Base-by-base conservation (phyloP, 345 rosid genomes). In the Brassica nigra region DNA sequence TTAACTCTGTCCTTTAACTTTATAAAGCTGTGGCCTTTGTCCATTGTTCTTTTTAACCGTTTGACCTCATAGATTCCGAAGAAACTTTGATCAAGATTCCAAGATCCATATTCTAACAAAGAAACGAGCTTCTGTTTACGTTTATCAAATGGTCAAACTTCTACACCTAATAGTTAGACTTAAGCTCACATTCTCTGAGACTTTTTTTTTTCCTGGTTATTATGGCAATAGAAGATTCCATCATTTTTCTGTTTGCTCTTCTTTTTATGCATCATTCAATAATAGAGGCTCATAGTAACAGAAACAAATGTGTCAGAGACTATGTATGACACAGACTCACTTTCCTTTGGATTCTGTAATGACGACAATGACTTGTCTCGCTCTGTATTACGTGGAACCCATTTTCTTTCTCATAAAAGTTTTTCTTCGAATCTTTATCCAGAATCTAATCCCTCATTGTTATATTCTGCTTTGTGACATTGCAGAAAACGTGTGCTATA, bases 401-500 rank as follows among this genome's bases (percentile, higher is more conserved):
- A 64, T 69, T 27, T 55, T 20, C 73, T 57, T 29, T 27, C 67
- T 39, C 14, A 63, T 12, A 47, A 49, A 29, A 54, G 55, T 66
- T 28, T 70, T 2, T 5, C 11, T 49, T 71, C 58, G 54, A 64
- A 30, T 33, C 57, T 70, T n/a, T 12, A 11, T 44, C 12, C 11
- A 39, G 37, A 73, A 27, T 68, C 33, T 62, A 28, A 52, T 16
- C n/a, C 11, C 74, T 64, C 3, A 33, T 36, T 47, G 58, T 42
- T 79, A 63, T 62, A 2, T 29, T 62, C 5, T 61, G 20, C 9
- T 72, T 76, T 71, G 66, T 81, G 59, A 36, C 12, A 49, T 58
- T 90, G 89, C 92, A 95, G 99, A 89, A 74, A 77, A 87, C 87
- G 0, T 96, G 99, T 87, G 88, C 98, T 7, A 96, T 96, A 84